Evolutionary conservation across 1,284 basidiomycete species (phyloP).

Genomic region (Ustilago nuda): DNA sequence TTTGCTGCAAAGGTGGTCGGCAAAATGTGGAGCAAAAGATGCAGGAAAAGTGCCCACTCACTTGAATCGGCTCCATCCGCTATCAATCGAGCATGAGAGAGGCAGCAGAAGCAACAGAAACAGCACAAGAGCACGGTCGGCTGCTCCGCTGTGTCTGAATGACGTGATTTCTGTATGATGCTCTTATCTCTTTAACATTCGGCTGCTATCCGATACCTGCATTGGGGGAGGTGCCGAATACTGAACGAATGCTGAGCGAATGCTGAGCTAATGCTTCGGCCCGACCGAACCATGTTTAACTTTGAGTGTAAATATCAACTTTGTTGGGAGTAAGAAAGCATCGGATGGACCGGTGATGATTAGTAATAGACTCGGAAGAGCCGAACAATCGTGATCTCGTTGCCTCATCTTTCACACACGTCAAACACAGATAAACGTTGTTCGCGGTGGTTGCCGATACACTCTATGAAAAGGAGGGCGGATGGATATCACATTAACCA

Average conservation of each 20-base stretch:
- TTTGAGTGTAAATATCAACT: neutral
- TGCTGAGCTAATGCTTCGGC: no score
- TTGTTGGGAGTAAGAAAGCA: neutral
- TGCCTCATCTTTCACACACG: neutral
- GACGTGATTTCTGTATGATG: neutral
- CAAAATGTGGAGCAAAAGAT: slow-evolving; percentile 2
- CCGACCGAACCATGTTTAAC: neutral
- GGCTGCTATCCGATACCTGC: neutral
- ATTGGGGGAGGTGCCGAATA: no score
- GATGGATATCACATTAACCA: slow-evolving; percentile 13
- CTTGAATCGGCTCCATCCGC: neutral
- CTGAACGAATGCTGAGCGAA: neutral
- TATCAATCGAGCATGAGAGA: neutral
- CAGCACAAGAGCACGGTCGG: neutral
- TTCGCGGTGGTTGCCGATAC: neutral
- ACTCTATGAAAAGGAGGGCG: neutral
- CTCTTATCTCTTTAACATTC: neutral
- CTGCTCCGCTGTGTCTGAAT: slow-evolving; percentile 7
- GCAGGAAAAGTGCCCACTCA: slow-evolving; percentile 4
- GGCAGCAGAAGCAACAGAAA: neutral
- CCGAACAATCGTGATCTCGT: neutral
- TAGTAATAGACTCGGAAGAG: neutral
- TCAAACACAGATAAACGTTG: neutral
- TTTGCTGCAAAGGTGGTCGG: neutral
- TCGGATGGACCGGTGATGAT: slow-evolving; percentile 3